A percentile compares a stretch with the other conserved stretches of the same genome.
Conservation (phyloP, 208 protist species). For the Leishmania lainsoni region DNA sequence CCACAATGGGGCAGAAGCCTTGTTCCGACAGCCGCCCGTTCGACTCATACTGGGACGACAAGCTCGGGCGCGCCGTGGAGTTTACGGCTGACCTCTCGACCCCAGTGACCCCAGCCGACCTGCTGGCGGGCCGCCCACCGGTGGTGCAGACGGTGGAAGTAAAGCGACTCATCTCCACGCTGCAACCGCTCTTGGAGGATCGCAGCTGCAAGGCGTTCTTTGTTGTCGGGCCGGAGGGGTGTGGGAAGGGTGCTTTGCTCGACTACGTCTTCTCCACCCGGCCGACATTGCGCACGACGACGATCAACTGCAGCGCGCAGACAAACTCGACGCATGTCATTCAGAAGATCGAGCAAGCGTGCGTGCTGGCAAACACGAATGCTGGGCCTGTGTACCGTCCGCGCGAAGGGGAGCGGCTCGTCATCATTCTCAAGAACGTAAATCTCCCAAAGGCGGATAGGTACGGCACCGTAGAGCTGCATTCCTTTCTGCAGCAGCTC, state of each 20-base stretch:
- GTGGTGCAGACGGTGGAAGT: constrained; percentile 94
- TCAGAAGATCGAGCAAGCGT: constrained; percentile 95
- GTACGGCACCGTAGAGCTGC: constrained; percentile 97
- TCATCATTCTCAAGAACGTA: constrained; percentile 96
- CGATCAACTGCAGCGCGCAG: constrained; percentile 96
- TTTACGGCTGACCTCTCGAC: constrained; percentile 64
- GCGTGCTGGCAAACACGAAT: constrained; percentile 81
- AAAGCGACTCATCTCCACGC: constrained; percentile 77
- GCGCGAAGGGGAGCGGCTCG: constrained; percentile 92
- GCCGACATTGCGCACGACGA: constrained; percentile 60
- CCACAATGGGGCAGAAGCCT: constrained; percentile 74
- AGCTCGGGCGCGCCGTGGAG: constrained; percentile 54
- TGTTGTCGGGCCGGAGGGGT: constrained; percentile 96
- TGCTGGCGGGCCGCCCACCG: constrained; percentile 57
- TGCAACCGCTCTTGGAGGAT: constrained; percentile 88
- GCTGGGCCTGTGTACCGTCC: constrained; percentile 93
- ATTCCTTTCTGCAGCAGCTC: constrained; percentile 97
- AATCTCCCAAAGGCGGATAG: constrained; percentile 98
- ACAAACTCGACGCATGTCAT: constrained; percentile 93
- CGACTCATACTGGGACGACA: constrained; percentile 82
- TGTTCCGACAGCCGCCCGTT: constrained; percentile 79
- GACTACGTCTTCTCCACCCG: constrained; percentile 66
- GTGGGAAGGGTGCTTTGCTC: constrained; percentile 94
- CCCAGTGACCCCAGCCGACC: constrained; percentile 48
- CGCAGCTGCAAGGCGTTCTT: constrained; percentile 89